These are phyloP conservation scores for Tuber calosporum DNA, from an alignment of 495 filamentous ascomycete species.

Conservation along the genomic window DNA sequence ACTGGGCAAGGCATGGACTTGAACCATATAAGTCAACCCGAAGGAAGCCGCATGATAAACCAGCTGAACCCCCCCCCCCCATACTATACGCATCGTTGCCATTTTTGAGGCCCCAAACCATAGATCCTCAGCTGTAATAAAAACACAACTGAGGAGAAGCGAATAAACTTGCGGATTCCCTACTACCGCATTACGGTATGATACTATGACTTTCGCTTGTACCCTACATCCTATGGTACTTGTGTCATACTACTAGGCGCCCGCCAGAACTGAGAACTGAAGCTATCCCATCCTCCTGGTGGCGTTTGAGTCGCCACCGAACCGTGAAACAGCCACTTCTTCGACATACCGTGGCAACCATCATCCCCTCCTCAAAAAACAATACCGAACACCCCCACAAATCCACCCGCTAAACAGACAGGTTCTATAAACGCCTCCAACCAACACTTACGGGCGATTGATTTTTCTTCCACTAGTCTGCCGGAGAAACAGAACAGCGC, in stretches of 20 bases:
- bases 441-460: background rate
- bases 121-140: background rate
- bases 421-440: background rate
- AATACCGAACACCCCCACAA: background rate
- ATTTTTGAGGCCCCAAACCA: background rate
- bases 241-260: background rate
- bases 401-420: background rate
- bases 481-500: background rate
- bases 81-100: background rate
- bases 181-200: background rate
- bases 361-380: background rate
- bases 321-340: background rate
- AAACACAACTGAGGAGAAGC: background rate
- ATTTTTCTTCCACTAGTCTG: background rate
- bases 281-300: background rate
- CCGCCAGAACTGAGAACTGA: no score
- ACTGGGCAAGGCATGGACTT: no score
- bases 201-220: background rate
- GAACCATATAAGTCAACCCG: background rate
- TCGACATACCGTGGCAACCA: background rate
- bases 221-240: background rate
- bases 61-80: background rate
- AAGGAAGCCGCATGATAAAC: background rate
- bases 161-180: background rate
- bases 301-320: background rate